Evolutionary conservation across 2,329 filamentous ascomycete genomes (phyloP).

Genomic region (Xylariaceae sp.): DNA sequence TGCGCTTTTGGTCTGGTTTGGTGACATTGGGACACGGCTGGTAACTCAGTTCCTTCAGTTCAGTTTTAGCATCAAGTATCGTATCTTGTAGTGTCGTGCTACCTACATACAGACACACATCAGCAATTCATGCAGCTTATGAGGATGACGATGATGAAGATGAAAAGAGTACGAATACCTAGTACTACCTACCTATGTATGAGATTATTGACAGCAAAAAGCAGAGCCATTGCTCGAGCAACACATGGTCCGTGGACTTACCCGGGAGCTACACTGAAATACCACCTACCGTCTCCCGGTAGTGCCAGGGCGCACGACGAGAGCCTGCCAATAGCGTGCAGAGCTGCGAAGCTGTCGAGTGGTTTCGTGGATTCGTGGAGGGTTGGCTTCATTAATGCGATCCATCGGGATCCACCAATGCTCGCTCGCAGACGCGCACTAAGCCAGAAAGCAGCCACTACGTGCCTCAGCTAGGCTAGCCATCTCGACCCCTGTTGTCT

Average conservation of each 20-base stretch:
- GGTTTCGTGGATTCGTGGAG: too few species aligned
- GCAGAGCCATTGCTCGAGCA: slow-evolving; percentile 1
- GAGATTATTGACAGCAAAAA: too few species aligned
- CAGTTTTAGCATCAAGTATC: slow-evolving; percentile 8
- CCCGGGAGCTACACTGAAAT: neutral
- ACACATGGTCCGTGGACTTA: neutral
- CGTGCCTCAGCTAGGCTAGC: neutral
- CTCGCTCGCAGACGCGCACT: neutral
- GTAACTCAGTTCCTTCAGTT: neutral
- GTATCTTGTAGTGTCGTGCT: neutral
- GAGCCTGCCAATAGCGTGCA: too few species aligned
- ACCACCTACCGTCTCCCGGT: too few species aligned
- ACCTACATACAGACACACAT: neutral
- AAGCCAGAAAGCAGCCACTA: neutral
- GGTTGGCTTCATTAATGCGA: too few species aligned
- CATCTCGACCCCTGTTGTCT: slow-evolving; percentile 7
- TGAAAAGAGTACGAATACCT: too few species aligned
- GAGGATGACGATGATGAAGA: too few species aligned
- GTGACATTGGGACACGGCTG: neutral
- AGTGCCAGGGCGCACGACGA: too few species aligned
- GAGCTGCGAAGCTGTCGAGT: too few species aligned
- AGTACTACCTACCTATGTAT: too few species aligned
- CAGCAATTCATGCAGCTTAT: slow-evolving; percentile 7
- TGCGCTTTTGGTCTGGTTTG: neutral
- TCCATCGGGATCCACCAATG: neutral